A percentile compares a stretch with the other conserved stretches of the same genome.
phyloP scores from a whole-genome alignment of 768 basidiomycete species.

The Austroboletus festivus region DNA sequence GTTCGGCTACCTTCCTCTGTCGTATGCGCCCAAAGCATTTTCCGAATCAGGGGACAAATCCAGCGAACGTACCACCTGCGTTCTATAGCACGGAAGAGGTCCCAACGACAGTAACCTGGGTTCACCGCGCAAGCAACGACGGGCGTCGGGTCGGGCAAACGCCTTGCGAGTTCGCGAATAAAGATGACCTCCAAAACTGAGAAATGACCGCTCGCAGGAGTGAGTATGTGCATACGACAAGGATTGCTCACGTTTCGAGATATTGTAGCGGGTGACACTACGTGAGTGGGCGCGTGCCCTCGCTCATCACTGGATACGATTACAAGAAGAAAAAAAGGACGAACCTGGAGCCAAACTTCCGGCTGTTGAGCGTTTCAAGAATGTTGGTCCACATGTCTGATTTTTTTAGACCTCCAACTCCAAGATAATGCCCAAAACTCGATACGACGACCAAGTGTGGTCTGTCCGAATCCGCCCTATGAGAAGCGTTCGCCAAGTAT shows the following conservation, averaged over 20 bases:
- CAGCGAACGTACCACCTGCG: conserved; percentile 5
- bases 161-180: conserved; percentile 26
- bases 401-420: conserved; percentile 1
- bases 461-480: conserved; percentile 1
- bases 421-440: conserved; percentile 26
- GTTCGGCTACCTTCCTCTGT: conserved; percentile 33
- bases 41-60: conserved; percentile 3
- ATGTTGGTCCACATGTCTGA: conserved; percentile 15
- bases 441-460: conserved; percentile 28
- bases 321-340: not conserved
- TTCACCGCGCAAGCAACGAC: conserved; percentile 27
- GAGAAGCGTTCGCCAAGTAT: conserved; percentile 21
- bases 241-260: conserved; percentile 23
- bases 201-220: not conserved
- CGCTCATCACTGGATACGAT: not conserved
- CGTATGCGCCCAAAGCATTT: conserved; percentile 20
- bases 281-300: not conserved
- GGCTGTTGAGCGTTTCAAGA: conserved; percentile 19
- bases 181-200: conserved; percentile 31
- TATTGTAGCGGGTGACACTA: conserved; percentile 18
- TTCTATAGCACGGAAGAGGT: conserved; percentile 22
- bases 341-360: conserved; percentile 20
- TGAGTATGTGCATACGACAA: not conserved
- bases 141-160: conserved; percentile 19
- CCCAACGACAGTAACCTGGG: conserved; percentile 33